Percentiles rank a stretch among this genome's conserved stretches.
phyloP scores from a whole-genome alignment of 768 basidiomycete genomes.

The Tephrocybe rancida region DNA sequence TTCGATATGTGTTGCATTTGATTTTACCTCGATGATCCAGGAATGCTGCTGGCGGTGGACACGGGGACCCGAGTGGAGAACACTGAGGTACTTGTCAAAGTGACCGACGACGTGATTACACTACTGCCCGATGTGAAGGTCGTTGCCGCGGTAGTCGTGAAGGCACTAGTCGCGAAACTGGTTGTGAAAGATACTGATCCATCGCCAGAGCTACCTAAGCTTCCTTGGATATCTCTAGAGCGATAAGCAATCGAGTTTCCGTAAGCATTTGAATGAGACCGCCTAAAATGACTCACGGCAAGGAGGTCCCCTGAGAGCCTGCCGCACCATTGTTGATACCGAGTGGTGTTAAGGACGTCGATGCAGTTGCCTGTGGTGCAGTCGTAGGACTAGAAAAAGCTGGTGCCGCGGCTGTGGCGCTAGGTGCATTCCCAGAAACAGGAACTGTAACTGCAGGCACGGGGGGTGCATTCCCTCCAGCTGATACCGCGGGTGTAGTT shows the following conservation, averaged over 20 bases:
- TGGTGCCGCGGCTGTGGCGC: background rate
- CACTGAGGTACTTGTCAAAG: conserved; percentile 9
- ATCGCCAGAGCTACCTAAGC: background rate
- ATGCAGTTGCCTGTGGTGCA: background rate
- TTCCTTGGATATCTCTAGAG: background rate
- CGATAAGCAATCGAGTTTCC: background rate
- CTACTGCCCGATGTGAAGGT: conserved; percentile 7
- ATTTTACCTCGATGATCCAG: conserved; percentile 4
- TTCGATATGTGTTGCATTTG: background rate
- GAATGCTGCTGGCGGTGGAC: background rate
- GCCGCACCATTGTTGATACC: background rate
- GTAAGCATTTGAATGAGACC: background rate
- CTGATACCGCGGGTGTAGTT: background rate
- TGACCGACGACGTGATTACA: background rate
- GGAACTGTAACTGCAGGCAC: background rate
- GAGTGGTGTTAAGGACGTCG: background rate
- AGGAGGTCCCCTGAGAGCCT: background rate
- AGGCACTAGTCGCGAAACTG: conserved; percentile 3
- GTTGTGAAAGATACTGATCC: conserved; percentile 5
- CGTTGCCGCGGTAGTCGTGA: conserved; percentile 5
- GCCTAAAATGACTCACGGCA: background rate
- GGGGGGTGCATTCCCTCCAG: background rate
- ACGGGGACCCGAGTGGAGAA: conserved; percentile 10
- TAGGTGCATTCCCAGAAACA: background rate
- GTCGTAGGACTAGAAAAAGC: background rate